phyloP scores from a whole-genome alignment of 192 early-diverging fungal species.

The Dimargaris cristalligena region DNA sequence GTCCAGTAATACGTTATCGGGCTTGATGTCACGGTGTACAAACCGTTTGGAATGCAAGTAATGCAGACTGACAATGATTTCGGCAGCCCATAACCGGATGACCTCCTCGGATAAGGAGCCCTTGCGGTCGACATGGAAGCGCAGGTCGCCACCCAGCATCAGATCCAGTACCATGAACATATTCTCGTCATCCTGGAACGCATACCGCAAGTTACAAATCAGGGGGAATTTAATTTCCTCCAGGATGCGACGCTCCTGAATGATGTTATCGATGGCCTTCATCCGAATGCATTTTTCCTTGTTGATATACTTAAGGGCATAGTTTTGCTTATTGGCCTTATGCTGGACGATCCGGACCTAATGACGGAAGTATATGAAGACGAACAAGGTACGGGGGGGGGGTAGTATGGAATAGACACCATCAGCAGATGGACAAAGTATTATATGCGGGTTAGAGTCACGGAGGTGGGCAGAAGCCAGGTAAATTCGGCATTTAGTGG shows the following conservation, averaged over 20 bases:
- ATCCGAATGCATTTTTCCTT: constrained; percentile 71
- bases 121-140: constrained; percentile 57
- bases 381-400: too few relatives aligned
- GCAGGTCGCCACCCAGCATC: constrained; percentile 77
- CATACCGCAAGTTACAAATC: constrained; percentile 62
- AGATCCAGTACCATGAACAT: constrained; percentile 82
- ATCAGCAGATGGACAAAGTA: too few relatives aligned
- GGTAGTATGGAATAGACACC: too few relatives aligned
- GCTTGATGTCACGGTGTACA: constrained; percentile 72
- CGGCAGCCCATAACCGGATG: constrained; percentile 57
- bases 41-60: constrained; percentile 54
- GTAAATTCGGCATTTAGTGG: too few relatives aligned
- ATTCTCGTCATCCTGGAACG: constrained; percentile 77
- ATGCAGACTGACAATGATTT: constrained; percentile 40
- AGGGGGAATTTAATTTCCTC: constrained; percentile 45
- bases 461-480: too few relatives aligned
- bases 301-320: constrained; percentile 82
- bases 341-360: too few relatives aligned
- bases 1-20: constrained; percentile 69
- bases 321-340: too few relatives aligned
- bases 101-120: constrained; percentile 44
- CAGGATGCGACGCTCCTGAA: constrained; percentile 57
- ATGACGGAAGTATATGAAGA: too few relatives aligned
- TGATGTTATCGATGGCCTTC: constrained; percentile 68
- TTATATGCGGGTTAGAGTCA: too few relatives aligned